Conservation (phyloP, 2,329 filamentous ascomycete species). For the Achaetomium macrosporum region DNA sequence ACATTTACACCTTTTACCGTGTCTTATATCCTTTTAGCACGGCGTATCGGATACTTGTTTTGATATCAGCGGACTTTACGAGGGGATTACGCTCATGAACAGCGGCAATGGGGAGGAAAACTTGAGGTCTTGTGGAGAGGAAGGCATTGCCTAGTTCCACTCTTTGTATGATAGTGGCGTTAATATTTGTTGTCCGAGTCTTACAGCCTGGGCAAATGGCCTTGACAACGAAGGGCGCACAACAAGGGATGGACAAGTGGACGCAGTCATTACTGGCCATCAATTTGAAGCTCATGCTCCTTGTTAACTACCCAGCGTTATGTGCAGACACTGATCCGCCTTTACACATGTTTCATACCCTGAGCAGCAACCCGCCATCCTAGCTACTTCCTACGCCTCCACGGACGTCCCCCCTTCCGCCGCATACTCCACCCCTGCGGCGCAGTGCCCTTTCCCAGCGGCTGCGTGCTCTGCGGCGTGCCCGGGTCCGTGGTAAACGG, state of each 20-base stretch:
- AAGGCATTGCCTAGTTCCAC: slow-evolving; percentile 13
- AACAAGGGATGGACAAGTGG: not conserved
- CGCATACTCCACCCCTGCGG: slow-evolving; percentile 26
- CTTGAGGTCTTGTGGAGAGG: not conserved
- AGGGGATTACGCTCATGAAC: slow-evolving; percentile 13
- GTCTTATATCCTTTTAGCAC: slow-evolving; percentile 12
- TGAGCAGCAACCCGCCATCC: no score
- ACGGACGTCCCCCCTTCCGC: not conserved
- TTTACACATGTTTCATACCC: no score
- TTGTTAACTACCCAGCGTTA: not conserved
- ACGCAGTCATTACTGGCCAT: slow-evolving; percentile 10
- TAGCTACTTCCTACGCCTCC: slow-evolving; percentile 1
- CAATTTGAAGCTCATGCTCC: not conserved
- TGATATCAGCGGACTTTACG: slow-evolving; percentile 10
- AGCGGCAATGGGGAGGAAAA: not conserved
- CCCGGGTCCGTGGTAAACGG: slow-evolving; percentile 33
- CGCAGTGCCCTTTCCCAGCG: slow-evolving; percentile 27
- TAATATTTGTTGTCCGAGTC: not conserved
- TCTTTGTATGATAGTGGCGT: slow-evolving; percentile 19
- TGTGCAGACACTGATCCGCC: no score
- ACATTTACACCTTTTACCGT: slow-evolving; percentile 13
- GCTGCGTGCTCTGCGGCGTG: slow-evolving; percentile 23
- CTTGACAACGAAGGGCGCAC: not conserved
- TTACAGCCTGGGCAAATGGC: not conserved
- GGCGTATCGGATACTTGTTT: slow-evolving; percentile 15